phyloP scores from a whole-genome alignment of 495 filamentous ascomycete species.

The Tricharina praecox region DNA sequence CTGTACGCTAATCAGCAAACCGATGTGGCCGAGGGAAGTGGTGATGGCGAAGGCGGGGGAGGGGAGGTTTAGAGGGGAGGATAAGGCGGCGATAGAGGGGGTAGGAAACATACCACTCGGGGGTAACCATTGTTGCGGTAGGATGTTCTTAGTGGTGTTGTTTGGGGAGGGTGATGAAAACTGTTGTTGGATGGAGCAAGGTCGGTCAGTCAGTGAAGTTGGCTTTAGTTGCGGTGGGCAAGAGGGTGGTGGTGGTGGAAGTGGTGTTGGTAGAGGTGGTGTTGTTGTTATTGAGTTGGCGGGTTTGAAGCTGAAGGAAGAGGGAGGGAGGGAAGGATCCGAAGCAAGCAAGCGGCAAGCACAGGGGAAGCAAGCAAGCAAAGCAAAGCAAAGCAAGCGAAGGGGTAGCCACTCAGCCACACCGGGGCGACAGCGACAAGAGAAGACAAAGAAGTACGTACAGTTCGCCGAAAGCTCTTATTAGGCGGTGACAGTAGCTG shows the following conservation, averaged over 20 bases:
- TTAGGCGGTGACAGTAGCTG: neutral
- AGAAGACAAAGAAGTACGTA: neutral
- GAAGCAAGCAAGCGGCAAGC: neutral
- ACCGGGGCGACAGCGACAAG: neutral
- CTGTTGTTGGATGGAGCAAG: too few relatives aligned
- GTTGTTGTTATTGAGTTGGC: neutral
- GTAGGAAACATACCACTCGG: conserved; percentile 7
- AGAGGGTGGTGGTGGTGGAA: neutral
- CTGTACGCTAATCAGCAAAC: conserved; percentile 1
- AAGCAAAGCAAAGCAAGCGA: too few relatives aligned
- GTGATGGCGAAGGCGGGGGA: neutral
- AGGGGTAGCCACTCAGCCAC: too few relatives aligned
- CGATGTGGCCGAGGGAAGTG: neutral
- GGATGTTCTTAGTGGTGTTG: too few relatives aligned
- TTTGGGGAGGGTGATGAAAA: too few relatives aligned
- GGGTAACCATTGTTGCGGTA: conserved; percentile 9
- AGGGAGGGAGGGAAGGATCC: neutral
- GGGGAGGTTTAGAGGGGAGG: neutral
- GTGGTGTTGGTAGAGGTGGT: neutral
- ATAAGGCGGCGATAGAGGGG: neutral
- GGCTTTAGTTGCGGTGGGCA: neutral
- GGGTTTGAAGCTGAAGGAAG: neutral
- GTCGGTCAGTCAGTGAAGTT: too few relatives aligned
- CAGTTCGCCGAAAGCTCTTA: neutral
- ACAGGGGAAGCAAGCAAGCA: neutral